Evolutionary conservation across 2,329 filamentous ascomycete genomes (phyloP), one percentile per base, ranked within the genome.

Genomic region (Coleophoma eucalyptorum): DNA sequence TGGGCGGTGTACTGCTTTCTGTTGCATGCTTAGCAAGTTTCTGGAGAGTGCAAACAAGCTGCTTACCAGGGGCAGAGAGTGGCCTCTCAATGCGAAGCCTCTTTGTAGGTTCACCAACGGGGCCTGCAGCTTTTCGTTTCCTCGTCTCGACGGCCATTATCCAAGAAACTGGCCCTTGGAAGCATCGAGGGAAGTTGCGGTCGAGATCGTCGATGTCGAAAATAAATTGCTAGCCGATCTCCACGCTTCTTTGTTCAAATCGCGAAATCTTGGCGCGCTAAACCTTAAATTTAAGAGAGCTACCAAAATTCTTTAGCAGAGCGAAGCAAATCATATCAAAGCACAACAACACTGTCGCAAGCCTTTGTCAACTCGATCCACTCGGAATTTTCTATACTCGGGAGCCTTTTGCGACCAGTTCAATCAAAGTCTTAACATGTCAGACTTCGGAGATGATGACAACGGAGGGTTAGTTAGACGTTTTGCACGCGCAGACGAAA

Each of bases 401-500:
- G 16, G 43, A 41, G 7, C 18, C 33, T 33, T 20, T 41, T 26
- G 45, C 26, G 34, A 43, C 35, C 15, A 34, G 12, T n/a, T 26
- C 19, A 33, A 20, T 19, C 15, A 19, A 21, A 15, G n/a, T 20
- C 18, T 18, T 8, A 16, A 15, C 45, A 38, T 37, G 33, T 47
- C 45, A 20, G 37, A 43, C 37, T 32, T 16, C 16, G 47, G 83
- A 61, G 82, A 86, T 63, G 81, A 83, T 60, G 79, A 75, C 59
- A 78, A 73, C 61, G 52, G 52, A 44, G 77, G 72, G 80, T 84
- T 71, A 74, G 78, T 71, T 41, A 21, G 42, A 1, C 26, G 11
- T 8, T n/a, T 19, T 32, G 21, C 18, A 32, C 4, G 10, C 12
- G 21, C 15, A 55, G 69, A 68, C 3, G 4, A 26, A 8, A 60